A percentile compares a stretch with the other conserved stretches of the same genome.
These are phyloP conservation scores for Apiospora koreana DNA, from an alignment of 2,329 filamentous ascomycete genomes.

Conservation along the genomic window DNA sequence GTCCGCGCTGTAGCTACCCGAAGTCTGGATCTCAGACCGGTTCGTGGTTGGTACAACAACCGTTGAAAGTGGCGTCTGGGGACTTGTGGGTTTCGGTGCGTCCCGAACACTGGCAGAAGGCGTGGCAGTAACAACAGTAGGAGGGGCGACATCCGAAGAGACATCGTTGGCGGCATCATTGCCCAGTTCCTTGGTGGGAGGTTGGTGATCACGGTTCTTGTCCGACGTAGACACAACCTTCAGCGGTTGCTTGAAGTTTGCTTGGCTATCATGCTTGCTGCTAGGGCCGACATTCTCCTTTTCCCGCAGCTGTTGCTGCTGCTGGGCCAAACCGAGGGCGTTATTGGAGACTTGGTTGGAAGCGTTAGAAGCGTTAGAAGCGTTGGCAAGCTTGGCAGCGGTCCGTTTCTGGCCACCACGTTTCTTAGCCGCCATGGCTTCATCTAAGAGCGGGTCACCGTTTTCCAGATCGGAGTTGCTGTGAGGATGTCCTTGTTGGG, in stretches of 20 bases:
- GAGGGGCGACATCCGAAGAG: not conserved
- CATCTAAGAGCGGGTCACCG: slow-evolving; percentile 11
- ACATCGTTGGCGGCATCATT: not conserved
- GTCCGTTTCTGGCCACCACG: slow-evolving; percentile 31
- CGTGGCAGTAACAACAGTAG: not conserved
- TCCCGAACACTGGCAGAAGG: slow-evolving; percentile 6
- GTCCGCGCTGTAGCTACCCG: slow-evolving; percentile 32
- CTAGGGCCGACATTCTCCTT: slow-evolving; percentile 17
- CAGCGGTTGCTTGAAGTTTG: slow-evolving; percentile 16
- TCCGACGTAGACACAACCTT: slow-evolving; percentile 10
- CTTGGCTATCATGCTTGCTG: slow-evolving; percentile 27
- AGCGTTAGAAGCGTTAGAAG: slow-evolving; percentile 3
- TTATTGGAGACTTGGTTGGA: not conserved
- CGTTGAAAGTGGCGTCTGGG: slow-evolving; percentile 17
- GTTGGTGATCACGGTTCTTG: slow-evolving; percentile 16
- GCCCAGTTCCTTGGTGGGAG: slow-evolving; percentile 15
- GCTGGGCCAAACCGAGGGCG: not conserved
- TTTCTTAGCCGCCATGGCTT: slow-evolving; percentile 28
- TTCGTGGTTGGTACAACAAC: slow-evolving; percentile 23
- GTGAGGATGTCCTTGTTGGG: not conserved
- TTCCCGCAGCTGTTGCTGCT: slow-evolving; percentile 10
- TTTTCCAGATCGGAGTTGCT: slow-evolving; percentile 4
- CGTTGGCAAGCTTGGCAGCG: slow-evolving; percentile 19
- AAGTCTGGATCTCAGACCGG: slow-evolving; percentile 24
- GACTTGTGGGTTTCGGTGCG: slow-evolving; percentile 6